Evolutionary conservation across 2,329 filamentous ascomycete species (phyloP).

Genomic region (Talaromyces amestolkiae): DNA sequence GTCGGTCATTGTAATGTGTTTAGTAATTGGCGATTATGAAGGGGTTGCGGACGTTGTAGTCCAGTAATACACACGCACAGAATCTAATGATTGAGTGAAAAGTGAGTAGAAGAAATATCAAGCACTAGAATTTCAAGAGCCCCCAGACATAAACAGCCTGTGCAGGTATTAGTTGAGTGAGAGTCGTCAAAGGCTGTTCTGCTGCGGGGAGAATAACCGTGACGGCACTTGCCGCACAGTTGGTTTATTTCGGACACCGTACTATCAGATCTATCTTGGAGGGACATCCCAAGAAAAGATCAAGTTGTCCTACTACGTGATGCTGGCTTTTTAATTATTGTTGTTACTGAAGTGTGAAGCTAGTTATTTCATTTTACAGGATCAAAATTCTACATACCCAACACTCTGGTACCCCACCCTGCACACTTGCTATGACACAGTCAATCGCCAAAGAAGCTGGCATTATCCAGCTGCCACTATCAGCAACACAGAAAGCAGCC

Average conservation of each 20-base stretch:
- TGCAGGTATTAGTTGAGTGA: not conserved
- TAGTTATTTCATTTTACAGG: not conserved
- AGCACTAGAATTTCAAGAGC: not conserved
- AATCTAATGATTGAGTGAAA: not conserved
- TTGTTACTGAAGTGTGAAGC: not conserved
- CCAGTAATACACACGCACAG: not conserved
- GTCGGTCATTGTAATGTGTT: conserved; percentile 34
- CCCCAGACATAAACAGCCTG: conserved; percentile 13
- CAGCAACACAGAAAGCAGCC: conserved; percentile 43
- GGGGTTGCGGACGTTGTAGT: not conserved
- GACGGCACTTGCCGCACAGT: not conserved
- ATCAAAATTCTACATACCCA: not conserved
- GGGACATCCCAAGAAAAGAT: not conserved
- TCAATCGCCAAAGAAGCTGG: conserved; percentile 46
- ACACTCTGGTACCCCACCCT: not conserved
- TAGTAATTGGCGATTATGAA: conserved; percentile 19
- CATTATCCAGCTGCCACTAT: conserved; percentile 51
- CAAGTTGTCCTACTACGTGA: no score
- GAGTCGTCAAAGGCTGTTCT: not conserved
- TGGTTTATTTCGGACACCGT: conserved; percentile 1
- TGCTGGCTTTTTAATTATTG: not conserved
- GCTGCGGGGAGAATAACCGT: conserved; percentile 16
- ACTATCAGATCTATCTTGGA: not conserved
- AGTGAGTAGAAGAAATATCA: not conserved
- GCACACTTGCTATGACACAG: conserved; percentile 4